These are phyloP conservation scores for Verbena officinalis DNA, from an alignment of 257 asterid species.

Conservation along the genomic window DNA sequence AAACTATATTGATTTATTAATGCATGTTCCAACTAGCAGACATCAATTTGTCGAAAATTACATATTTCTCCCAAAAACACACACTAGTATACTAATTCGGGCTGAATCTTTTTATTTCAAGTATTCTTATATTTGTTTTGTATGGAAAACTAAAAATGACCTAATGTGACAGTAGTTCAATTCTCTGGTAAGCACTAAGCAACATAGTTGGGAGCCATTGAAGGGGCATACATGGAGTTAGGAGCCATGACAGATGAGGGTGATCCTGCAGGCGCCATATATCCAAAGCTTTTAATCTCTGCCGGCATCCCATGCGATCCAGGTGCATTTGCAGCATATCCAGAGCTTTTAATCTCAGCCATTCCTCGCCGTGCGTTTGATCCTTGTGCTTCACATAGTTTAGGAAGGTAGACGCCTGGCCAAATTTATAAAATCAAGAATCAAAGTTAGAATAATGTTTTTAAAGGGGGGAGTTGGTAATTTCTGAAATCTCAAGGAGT, in stretches of 20 bases:
- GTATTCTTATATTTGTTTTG: neutral
- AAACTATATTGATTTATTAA: too few relatives aligned
- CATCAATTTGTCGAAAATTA: too few relatives aligned
- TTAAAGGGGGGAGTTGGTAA: too few relatives aligned
- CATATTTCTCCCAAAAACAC: neutral
- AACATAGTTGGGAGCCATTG: slow-evolving; percentile 39
- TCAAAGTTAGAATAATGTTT: too few relatives aligned
- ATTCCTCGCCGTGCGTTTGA: slow-evolving; percentile 53
- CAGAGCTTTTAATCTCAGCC: slow-evolving; percentile 70
- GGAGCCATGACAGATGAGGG: slow-evolving; percentile 4
- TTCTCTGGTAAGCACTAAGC: neutral
- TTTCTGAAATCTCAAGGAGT: too few relatives aligned
- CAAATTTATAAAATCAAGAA: neutral
- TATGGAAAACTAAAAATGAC: too few relatives aligned
- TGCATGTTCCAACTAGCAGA: too few relatives aligned
- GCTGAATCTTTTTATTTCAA: neutral
- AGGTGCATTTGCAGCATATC: slow-evolving; percentile 50
- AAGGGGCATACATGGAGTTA: slow-evolving; percentile 38
- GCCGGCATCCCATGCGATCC: slow-evolving; percentile 46
- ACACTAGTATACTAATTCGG: neutral
- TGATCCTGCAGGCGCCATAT: slow-evolving; percentile 30
- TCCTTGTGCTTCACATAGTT: slow-evolving; percentile 52
- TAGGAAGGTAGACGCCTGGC: slow-evolving; percentile 57
- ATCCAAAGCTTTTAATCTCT: slow-evolving; percentile 64
- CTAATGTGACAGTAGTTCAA: neutral